Base-by-base conservation (phyloP, 2,329 filamentous ascomycete genomes). In the Botrytis galanthina region DNA sequence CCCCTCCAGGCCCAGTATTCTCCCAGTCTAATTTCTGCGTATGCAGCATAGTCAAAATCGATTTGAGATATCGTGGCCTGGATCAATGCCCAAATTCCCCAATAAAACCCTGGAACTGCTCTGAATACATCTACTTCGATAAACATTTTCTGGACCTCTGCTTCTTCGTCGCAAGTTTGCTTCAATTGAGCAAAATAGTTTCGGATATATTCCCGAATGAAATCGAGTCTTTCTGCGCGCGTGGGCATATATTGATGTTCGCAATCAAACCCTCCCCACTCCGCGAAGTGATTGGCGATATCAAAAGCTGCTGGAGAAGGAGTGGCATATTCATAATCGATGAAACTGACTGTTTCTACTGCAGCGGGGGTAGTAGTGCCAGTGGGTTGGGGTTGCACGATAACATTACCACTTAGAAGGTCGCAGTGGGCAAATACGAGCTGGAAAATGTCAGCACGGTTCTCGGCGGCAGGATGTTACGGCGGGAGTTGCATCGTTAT, bases 261-360 rank as follows among this genome's bases (percentile, higher is more conserved):
- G 85, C 96, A 99, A 79, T 97, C 94, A 80, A 98, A 98, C 73
- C 96, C 96, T 74, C 92, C 95, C 95, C 96, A 99, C 84, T 99
- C 96, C 66, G 96, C 94, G 81, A 99, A 97, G 85, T 99, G 96
- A 84, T 99, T 99, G 69, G 95, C 92, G 78, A 99, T 91, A 82
- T 99, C 96, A 83, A 99, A 99, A 2, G 95, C 95, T 6, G 95
- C 94, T 1, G 95, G 95, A 0, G 95, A 95, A 3, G 96, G 95
- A 7, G 94, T 96, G 22, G 95, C 94, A 83, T 99, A 99, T 83
- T 99, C 96, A 85, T 98, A 99, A 84, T 99, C 96, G 82, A 99
- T 99, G 83, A 99, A 98, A 80, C 89, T 89, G 72, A 95, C 91
- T 4, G 84, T 86, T 67, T 87, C 85, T 37, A 85, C 81, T 42